Conservation (phyloP, 2,329 filamentous ascomycete genomes). For the Fusarium sp. region DNA sequence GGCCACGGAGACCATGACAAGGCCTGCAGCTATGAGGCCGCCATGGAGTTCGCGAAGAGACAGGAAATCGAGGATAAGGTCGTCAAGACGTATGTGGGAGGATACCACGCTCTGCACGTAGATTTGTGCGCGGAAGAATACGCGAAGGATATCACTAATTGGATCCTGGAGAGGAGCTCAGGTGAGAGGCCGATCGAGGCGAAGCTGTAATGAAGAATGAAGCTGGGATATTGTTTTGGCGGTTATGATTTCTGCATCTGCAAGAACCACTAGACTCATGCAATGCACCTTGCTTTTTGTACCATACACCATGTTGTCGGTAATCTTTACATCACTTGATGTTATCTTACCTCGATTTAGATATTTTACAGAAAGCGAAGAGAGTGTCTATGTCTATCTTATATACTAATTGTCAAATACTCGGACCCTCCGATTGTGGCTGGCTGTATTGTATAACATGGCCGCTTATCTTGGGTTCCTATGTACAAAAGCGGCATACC, state of each 20-base stretch:
- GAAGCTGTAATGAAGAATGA: slow-evolving; percentile 51
- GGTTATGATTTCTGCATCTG: not conserved
- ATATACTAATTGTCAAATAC: not conserved
- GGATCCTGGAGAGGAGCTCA: slow-evolving; percentile 66
- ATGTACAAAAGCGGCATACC: slow-evolving; percentile 9
- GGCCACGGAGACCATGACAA: slow-evolving; percentile 81
- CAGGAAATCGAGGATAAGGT: slow-evolving; percentile 73
- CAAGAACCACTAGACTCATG: not conserved
- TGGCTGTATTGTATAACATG: slow-evolving; percentile 7
- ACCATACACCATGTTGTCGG: not conserved
- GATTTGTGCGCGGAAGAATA: slow-evolving; percentile 67
- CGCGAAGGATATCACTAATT: slow-evolving; percentile 70
- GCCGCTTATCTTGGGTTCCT: slow-evolving; percentile 1
- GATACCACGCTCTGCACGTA: slow-evolving; percentile 78
- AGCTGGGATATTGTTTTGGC: not conserved
- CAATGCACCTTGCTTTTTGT: not conserved
- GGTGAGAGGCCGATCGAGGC: slow-evolving; percentile 45
- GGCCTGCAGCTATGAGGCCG: slow-evolving; percentile 73
- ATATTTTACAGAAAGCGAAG: slow-evolving; percentile 4
- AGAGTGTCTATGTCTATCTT: not conserved
- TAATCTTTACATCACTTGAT: slow-evolving; percentile 12
- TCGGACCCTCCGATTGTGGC: slow-evolving; percentile 3
- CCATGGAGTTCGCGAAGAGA: slow-evolving; percentile 70
- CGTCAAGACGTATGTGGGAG: slow-evolving; percentile 80
- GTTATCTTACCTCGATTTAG: not conserved